Evolutionary conservation across 139 green algal genomes (phyloP), one percentile per base, ranked within the genome.

Genomic region (Pleodorina starrii): DNA sequence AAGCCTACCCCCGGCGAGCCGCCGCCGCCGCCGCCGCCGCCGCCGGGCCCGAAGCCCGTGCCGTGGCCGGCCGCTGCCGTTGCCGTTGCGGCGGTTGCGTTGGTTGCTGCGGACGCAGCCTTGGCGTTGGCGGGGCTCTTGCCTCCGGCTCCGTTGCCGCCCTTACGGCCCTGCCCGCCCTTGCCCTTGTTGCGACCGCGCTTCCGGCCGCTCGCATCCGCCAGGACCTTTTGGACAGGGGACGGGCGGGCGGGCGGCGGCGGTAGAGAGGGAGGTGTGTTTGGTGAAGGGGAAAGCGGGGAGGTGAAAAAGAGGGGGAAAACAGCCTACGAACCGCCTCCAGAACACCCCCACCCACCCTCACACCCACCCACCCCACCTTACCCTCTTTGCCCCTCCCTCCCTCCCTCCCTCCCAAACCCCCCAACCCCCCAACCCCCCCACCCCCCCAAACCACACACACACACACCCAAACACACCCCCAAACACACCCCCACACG

Each of bases 181-280:
- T 75, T 75, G 25, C 14, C 38, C 50, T 19, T 21, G 9, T 29
- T 36, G 54, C 38, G 14, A 17, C 79, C 25, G 40, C 54, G 14
- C 78, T 85, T 85, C 19, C 11, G 14, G 78, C 78, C 79, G 54
- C 79, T 86, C 11, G 79, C 79, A 17, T 86, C 57, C 27, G 9
- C n/a, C 0, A 86, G 57, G 19, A 85, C 35, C 78, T 85, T n/a
- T n/a, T n/a, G n/a, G n/a, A n/a, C n/a, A n/a, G n/a, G n/a, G n/a
- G n/a, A n/a, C n/a, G n/a, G n/a, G n/a, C n/a, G n/a, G n/a, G n/a
- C n/a, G n/a, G n/a, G n/a, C n/a, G n/a, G n/a, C n/a, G n/a, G n/a
- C n/a, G n/a, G 78, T 16, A 48, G 5, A 21, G 32, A 29, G 16
- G 5, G 12, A 32, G 69, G 25, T 77, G 10, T 25, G 69, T 77